A percentile compares a stretch with the other conserved stretches of the same genome.
phyloP scores from a whole-genome alignment of 2,329 filamentous ascomycete genomes.

The Drechslerella coelobrocha region DNA sequence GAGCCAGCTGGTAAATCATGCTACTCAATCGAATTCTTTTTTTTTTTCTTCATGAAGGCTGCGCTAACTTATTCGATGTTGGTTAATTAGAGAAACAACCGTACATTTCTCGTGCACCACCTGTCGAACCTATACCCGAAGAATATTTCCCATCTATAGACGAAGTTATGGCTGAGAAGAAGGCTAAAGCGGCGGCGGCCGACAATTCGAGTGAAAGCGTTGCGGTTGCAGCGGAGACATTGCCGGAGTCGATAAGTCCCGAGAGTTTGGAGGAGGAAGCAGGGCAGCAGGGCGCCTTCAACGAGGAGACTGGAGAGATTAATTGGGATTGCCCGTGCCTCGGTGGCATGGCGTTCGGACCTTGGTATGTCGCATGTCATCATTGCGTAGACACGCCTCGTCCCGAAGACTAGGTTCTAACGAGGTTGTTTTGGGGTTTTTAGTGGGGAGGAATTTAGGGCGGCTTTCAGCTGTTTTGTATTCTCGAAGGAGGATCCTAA shows the following conservation, averaged over 20 bases:
- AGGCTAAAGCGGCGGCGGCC: constrained; percentile 24
- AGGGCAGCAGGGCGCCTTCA: constrained; percentile 87
- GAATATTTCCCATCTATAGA: constrained; percentile 55
- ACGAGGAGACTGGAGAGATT: constrained; percentile 98
- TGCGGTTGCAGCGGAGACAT: constrained; percentile 18
- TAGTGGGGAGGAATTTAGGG: constrained; percentile 85
- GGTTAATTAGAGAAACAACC: constrained; percentile 48
- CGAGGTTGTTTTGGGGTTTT: neutral
- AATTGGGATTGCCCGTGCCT: constrained; percentile 99
- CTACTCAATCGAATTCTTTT: constrained; percentile 58
- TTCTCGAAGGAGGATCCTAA: constrained; percentile 93
- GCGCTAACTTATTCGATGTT: constrained; percentile 16
- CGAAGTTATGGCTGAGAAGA: constrained; percentile 53
- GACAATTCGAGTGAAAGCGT: constrained; percentile 23
- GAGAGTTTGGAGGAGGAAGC: constrained; percentile 79
- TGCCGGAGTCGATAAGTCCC: constrained; percentile 58
- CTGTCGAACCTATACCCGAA: constrained; percentile 50
- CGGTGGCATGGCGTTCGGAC: constrained; percentile 94
- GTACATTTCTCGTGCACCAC: constrained; percentile 47
- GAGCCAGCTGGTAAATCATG: constrained; percentile 69
- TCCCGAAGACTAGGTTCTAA: neutral
- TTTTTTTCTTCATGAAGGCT: constrained; percentile 12
- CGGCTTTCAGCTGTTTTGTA: constrained; percentile 98
- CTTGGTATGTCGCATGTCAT: constrained; percentile 64
- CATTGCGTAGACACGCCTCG: neutral